Conservation (phyloP, 345 rosid species). For the Rhodamnia rubescens region DNA sequence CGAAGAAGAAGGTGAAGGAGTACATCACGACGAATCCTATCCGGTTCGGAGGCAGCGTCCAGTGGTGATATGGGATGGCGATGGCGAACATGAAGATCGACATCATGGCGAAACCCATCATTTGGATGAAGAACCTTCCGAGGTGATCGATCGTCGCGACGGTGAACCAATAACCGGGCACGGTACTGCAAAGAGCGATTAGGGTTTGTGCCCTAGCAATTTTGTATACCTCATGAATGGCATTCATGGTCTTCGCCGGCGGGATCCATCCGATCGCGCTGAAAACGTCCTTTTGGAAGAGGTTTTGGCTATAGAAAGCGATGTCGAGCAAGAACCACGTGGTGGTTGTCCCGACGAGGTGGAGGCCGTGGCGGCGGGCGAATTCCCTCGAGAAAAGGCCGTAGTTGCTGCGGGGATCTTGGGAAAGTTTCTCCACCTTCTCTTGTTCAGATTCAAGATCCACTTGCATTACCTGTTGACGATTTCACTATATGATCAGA, state of each 20-base stretch:
- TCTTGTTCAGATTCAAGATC: conserved; percentile 4
- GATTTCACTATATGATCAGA: not conserved
- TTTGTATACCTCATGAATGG: not conserved
- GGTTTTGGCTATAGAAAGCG: conserved; percentile 11
- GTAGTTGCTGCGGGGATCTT: not conserved
- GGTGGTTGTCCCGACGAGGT: conserved; percentile 27
- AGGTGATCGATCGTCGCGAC: conserved; percentile 3
- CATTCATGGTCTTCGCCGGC: not conserved
- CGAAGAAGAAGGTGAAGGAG: conserved; percentile 2
- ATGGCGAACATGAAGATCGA: conserved; percentile 6
- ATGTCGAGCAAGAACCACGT: conserved; percentile 43
- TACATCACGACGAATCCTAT: conserved; percentile 2
- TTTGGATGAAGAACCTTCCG: conserved; percentile 6
- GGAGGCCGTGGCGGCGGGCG: conserved; percentile 27
- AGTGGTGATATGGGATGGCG: conserved; percentile 2
- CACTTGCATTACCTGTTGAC: conserved; percentile 1
- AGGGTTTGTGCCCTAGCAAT: conserved; percentile 5
- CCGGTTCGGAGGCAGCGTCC: not conserved
- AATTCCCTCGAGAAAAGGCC: conserved; percentile 17
- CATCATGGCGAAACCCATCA: conserved; percentile 10
- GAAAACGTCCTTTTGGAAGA: conserved; percentile 35
- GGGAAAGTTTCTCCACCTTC: not conserved
- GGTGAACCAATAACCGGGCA: conserved; percentile 9
- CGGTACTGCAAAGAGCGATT: conserved; percentile 7
- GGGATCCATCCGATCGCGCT: conserved; percentile 2